Conservation (phyloP, 306 rosid species). For the Lagenaria siceraria region DNA sequence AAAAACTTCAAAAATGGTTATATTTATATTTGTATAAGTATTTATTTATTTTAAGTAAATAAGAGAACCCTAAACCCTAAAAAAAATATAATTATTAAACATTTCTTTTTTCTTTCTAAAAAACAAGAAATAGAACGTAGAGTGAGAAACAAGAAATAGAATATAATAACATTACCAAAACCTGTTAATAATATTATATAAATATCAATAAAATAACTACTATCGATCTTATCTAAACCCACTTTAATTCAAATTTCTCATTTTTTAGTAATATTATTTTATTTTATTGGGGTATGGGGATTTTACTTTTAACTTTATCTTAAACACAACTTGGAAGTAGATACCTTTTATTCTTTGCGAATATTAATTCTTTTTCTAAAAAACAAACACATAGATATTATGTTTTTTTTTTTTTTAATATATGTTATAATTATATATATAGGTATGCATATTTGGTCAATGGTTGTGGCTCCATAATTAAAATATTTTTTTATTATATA, state of each 20-base stretch:
- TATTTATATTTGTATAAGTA: background rate
- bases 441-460: background rate
- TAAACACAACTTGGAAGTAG: background rate
- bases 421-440: background rate
- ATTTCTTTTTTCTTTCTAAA: background rate
- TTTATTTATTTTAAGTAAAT: background rate
- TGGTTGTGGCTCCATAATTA: background rate
- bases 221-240: slow-evolving; percentile 4
- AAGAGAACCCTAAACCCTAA: background rate
- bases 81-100: background rate
- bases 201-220: background rate
- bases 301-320: slow-evolving; percentile 2
- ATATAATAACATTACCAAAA: background rate
- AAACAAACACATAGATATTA: background rate
- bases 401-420: background rate
- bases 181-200: background rate
- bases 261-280: background rate
- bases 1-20: background rate
- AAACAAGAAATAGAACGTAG: background rate
- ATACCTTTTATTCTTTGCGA: background rate
- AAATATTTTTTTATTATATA: background rate
- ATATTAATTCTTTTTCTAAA: background rate
- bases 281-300: slow-evolving; percentile 4
- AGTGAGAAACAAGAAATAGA: background rate
- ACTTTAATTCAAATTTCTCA: slow-evolving; percentile 5